Evolutionary conservation across 2,329 filamentous ascomycete genomes (phyloP).

Genomic region (Xylaria sp.): DNA sequence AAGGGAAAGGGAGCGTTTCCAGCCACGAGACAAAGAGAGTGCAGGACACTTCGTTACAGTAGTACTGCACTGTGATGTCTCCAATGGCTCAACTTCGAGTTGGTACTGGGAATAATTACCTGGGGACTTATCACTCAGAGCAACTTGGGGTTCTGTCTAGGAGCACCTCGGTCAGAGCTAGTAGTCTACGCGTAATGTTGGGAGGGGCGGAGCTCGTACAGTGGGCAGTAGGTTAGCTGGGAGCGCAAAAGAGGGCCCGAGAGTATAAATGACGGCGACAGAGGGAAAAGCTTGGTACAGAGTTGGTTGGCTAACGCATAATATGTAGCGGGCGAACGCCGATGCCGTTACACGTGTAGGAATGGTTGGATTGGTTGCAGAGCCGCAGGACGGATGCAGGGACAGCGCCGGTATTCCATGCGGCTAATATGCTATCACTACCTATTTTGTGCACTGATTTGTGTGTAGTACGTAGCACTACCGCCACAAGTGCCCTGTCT

Average conservation of each 20-base stretch:
- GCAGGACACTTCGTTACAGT: background rate
- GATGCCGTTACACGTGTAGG: constrained; percentile 15
- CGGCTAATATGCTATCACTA: background rate
- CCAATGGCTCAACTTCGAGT: background rate
- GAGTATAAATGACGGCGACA: constrained; percentile 5
- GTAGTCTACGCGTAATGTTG: background rate
- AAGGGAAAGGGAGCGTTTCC: constrained; percentile 1
- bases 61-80: background rate
- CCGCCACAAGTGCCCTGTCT: background rate
- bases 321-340: background rate
- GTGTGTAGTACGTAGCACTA: background rate
- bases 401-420: constrained; percentile 1
- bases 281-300: background rate
- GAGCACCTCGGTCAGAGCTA: background rate
- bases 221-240: background rate
- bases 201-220: background rate
- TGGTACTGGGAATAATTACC: background rate
- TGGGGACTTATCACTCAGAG: background rate
- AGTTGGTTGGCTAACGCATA: constrained; percentile 9
- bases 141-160: background rate
- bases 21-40: background rate
- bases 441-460: background rate
- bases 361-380: constrained; percentile 33
- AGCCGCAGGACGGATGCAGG: constrained; percentile 35
- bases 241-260: background rate